Base-by-base conservation (phyloP, 805 yeast species). In the Priceomyces melissophilus region DNA sequence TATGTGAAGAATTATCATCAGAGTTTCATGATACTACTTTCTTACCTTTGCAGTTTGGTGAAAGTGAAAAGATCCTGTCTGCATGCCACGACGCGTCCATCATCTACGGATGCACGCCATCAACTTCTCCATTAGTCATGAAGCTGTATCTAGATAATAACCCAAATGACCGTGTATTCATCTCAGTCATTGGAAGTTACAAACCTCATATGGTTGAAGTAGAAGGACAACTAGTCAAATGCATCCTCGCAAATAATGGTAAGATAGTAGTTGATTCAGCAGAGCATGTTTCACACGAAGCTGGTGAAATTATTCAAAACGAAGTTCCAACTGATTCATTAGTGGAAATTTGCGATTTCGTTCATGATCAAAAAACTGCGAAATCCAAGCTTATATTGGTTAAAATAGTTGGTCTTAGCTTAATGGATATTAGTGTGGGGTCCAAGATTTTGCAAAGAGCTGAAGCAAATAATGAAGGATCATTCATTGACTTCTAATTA, bases 171-270 rank as follows among this genome's bases (percentile, higher is more conserved):
- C 52, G 43, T 38, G 58, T 51, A 26, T 82, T 71, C 55, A 71
- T 82, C 34, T 75, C 81, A 11, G 60, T 81, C 26, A 81, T 82
- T 50, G 88, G 88, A 1, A 77, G 84, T 13, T 82, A 81, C 55
- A 79, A 79, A 54, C 86, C 86, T 10, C 73, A 75, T 45, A 81
- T 82, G 87, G 67, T 67, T 30, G 88, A 82, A 57, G 71, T 80
- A 39, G 84, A 79, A 45, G 60, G 60, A 17, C 58, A 61, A 2
- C 59, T 75, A 30, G 61, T 78, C 9, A 50, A 54, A 3, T 41
- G 50, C 17, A 55, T 50, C 14, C 50, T 70, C 42, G 56, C 72
- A 12, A 44, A 47, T 1, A 61, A 60, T 4, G 69, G 71, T 2
- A 65, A 69, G 41, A 69, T 82, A 25, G 58, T 82, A 4, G 84